These are phyloP conservation scores for Boletus smithii DNA, from an alignment of 1,284 basidiomycete species.

Conservation along the genomic window DNA sequence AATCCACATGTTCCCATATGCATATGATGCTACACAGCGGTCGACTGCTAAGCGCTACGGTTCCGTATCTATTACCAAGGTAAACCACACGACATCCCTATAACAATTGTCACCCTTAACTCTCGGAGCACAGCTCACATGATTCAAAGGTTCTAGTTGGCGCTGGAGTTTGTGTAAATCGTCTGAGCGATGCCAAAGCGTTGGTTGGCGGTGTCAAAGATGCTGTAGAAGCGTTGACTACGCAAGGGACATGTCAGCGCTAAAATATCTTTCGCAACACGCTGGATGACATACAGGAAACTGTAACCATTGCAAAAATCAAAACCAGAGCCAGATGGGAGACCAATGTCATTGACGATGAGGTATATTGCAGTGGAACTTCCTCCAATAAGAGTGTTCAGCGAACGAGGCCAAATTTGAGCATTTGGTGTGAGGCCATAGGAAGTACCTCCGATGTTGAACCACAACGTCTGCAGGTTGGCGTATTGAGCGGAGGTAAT, in stretches of 20 bases:
- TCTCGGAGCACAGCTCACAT: too few species aligned
- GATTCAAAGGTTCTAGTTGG: not conserved
- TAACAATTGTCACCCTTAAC: too few species aligned
- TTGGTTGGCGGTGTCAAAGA: not conserved
- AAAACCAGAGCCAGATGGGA: conserved; percentile 43
- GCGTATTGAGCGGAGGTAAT: conserved; percentile 24
- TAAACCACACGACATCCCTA: too few species aligned
- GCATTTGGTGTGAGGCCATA: conserved; percentile 46
- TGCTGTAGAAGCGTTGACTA: conserved; percentile 1
- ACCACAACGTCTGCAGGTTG: conserved; percentile 2
- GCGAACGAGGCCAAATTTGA: conserved; percentile 51
- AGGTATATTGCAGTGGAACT: conserved; percentile 42
- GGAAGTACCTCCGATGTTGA: conserved; percentile 32
- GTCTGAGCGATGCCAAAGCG: not conserved
- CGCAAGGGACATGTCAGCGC: too few species aligned
- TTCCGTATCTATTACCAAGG: too few species aligned
- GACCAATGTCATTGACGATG: conserved; percentile 39
- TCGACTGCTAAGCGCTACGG: too few species aligned
- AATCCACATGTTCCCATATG: too few species aligned
- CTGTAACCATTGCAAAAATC: conserved; percentile 22
- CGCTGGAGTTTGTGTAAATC: not conserved
- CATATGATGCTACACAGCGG: too few species aligned
- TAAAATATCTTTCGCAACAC: not conserved
- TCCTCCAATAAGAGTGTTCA: conserved; percentile 45
- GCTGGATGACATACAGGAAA: conserved; percentile 19